Conservation (phyloP, 305 asterid species). For the Fraxinus platypoda region DNA sequence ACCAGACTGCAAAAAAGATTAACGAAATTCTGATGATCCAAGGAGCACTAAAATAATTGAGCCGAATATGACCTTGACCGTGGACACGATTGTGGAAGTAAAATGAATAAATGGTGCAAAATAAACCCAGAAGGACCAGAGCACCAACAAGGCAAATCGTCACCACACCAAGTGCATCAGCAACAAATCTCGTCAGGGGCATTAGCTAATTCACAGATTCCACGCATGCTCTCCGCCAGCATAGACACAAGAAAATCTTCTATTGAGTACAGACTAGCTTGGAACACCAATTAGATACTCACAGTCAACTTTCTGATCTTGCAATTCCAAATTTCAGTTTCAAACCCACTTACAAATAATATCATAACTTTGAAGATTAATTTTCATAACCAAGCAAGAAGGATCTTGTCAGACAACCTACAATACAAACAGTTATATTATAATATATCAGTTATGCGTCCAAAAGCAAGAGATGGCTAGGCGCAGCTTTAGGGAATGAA, state of each 20-base stretch:
- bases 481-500: neutral
- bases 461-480: neutral
- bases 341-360: neutral
- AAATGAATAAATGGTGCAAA: slow-evolving; percentile 59
- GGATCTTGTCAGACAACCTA: slow-evolving; percentile 19
- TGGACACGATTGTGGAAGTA: slow-evolving; percentile 66
- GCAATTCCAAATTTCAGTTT: neutral
- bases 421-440: slow-evolving; percentile 4
- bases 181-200: slow-evolving; percentile 74
- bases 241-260: slow-evolving; percentile 51
- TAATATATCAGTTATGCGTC: neutral
- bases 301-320: slow-evolving; percentile 5
- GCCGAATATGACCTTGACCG: slow-evolving; percentile 52
- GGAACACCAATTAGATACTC: neutral
- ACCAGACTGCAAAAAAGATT: slow-evolving; percentile 64
- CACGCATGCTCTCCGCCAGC: slow-evolving; percentile 95
- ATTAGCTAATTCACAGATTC: slow-evolving; percentile 77
- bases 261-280: slow-evolving; percentile 18
- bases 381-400: too few relatives aligned
- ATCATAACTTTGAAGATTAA: neutral
- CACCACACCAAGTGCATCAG: slow-evolving; percentile 94
- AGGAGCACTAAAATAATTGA: slow-evolving; percentile 77
- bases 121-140: slow-evolving; percentile 61
- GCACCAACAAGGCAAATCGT: slow-evolving; percentile 70
- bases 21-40: slow-evolving; percentile 65